Evolutionary conservation across 2,329 filamentous ascomycete species (phyloP).

Genomic region (Hymenoscyphus scutula): DNA sequence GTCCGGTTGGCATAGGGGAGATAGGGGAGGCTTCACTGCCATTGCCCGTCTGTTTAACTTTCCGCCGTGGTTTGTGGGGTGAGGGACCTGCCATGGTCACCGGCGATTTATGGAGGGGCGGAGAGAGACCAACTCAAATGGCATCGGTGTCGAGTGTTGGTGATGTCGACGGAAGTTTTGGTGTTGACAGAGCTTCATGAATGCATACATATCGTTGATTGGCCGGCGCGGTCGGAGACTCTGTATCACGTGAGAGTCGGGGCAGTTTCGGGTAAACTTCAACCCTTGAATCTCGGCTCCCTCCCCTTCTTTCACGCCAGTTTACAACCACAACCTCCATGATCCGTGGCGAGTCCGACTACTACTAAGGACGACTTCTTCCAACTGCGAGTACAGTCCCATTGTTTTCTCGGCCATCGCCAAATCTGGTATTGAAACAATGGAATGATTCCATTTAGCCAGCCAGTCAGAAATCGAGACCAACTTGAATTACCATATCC

Average conservation of each 20-base stretch:
- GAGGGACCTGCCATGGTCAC: constrained; percentile 48
- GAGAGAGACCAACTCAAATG: background rate
- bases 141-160: background rate
- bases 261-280: too few relatives aligned
- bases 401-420: too few relatives aligned
- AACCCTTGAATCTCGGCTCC: too few relatives aligned
- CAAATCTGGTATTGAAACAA: too few relatives aligned
- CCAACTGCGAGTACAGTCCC: too few relatives aligned
- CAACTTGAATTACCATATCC: background rate
- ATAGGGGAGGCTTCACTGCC: constrained; percentile 35
- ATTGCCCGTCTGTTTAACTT: constrained; percentile 48
- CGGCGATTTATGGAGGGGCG: background rate
- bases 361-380: too few relatives aligned
- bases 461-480: background rate
- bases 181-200: background rate
- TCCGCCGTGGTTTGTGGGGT: constrained; percentile 60
- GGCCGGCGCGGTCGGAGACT: background rate
- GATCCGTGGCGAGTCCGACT: too few relatives aligned
- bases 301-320: too few relatives aligned
- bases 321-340: too few relatives aligned
- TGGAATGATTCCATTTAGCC: too few relatives aligned
- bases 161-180: background rate
- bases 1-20: constrained; percentile 16
- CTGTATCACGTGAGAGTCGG: too few relatives aligned
- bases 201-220: background rate